These are phyloP conservation scores for Diplotaxis tenuifolia DNA, from an alignment of 345 rosid species.

Conservation along the genomic window DNA sequence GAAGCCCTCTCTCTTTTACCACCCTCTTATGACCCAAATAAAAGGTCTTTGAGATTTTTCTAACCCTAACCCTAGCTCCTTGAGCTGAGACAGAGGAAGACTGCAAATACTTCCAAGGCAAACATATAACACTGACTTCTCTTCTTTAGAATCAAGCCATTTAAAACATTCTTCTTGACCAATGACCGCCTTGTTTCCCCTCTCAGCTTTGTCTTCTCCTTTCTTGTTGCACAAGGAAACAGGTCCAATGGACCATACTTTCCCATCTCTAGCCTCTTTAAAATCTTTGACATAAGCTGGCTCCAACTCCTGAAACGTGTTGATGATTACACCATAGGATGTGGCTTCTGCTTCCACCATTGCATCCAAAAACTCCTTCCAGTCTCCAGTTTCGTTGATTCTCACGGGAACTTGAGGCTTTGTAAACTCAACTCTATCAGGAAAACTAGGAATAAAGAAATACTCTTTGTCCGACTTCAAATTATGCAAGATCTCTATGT, in stretches of 20 bases:
- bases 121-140: too few species aligned
- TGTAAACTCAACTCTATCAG: slow-evolving; percentile 43
- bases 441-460: slow-evolving; percentile 30
- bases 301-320: too few species aligned
- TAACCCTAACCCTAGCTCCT: too few species aligned
- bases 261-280: slow-evolving; percentile 21
- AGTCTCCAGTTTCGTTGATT: slow-evolving; percentile 14
- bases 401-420: neutral
- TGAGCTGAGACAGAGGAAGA: slow-evolving; percentile 7
- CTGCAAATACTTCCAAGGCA: slow-evolving; percentile 46
- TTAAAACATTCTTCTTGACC: slow-evolving; percentile 13
- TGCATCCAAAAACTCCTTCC: slow-evolving; percentile 16
- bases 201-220: slow-evolving; percentile 34
- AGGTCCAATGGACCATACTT: slow-evolving; percentile 50
- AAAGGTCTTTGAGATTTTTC: too few species aligned
- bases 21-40: too few species aligned
- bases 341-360: slow-evolving; percentile 16
- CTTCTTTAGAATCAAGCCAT: too few species aligned
- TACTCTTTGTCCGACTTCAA: slow-evolving; percentile 14
- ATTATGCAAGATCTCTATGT: slow-evolving; percentile 17
- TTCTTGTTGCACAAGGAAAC: slow-evolving; percentile 40
- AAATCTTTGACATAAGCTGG: too few species aligned
- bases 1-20: slow-evolving; percentile 20
- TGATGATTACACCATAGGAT: slow-evolving; percentile 41
- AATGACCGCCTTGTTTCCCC: slow-evolving; percentile 37